These are phyloP conservation scores for Pseudomonodictys pantanalensis DNA, from an alignment of 495 filamentous ascomycete species.

Conservation along the genomic window DNA sequence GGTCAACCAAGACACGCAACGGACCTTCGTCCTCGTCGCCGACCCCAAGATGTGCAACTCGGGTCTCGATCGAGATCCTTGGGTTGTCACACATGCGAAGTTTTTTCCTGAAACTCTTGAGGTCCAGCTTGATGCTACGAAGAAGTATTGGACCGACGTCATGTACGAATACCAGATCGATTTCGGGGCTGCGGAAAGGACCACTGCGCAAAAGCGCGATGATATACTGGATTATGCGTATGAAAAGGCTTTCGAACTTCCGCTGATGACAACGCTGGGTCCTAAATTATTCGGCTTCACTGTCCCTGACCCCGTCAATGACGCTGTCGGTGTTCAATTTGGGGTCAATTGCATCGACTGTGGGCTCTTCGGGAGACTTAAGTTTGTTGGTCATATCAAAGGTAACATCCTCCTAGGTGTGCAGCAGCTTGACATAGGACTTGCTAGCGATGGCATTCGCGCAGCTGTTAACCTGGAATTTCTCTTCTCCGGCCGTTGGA, in stretches of 20 bases:
- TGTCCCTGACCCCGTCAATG: not conserved
- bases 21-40: not conserved
- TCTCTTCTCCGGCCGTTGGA: not conserved
- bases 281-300: not conserved
- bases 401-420: not conserved
- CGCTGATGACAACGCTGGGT: not conserved
- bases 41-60: not conserved
- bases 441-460: not conserved
- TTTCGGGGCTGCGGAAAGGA: not conserved
- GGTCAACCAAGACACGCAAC: not conserved
- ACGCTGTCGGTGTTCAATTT: not conserved
- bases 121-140: not conserved
- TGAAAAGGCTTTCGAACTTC: not conserved
- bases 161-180: not conserved
- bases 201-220: not conserved
- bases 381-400: not conserved
- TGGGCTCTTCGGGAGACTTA: not conserved
- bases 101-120: not conserved
- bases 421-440: not conserved
- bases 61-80: not conserved
- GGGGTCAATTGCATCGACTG: not conserved
- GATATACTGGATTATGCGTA: not conserved
- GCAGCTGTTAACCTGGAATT: not conserved
- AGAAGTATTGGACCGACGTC: not conserved
- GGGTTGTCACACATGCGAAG: not conserved